Conservation (phyloP, 2,329 filamentous ascomycete species). For the Neonectria coccinea region DNA sequence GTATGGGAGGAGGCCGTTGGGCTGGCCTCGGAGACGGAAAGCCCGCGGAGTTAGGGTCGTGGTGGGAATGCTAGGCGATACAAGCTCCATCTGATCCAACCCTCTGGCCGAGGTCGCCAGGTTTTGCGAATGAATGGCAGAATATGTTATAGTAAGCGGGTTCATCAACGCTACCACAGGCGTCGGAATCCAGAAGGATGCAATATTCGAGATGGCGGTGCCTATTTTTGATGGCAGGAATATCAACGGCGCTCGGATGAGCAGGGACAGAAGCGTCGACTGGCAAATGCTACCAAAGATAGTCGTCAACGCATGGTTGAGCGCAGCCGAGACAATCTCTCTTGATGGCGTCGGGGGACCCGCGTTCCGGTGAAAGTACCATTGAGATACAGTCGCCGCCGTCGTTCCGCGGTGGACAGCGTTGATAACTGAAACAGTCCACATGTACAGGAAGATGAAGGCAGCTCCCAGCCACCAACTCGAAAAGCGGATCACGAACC, state of each 20-base stretch:
- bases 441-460: conserved; percentile 95
- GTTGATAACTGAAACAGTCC: conserved; percentile 89
- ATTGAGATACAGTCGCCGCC: conserved; percentile 95
- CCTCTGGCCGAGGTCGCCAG: conserved; percentile 82
- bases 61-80: conserved; percentile 78
- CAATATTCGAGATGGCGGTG: conserved; percentile 75
- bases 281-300: conserved; percentile 94
- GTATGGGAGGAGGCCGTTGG: conserved; percentile 80
- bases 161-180: conserved; percentile 89
- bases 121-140: conserved; percentile 90
- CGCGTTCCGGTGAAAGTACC: conserved; percentile 96
- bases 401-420: conserved; percentile 92
- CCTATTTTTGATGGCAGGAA: conserved; percentile 79
- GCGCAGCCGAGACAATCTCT: conserved; percentile 85
- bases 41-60: conserved; percentile 74
- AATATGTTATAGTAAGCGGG: conserved; percentile 90
- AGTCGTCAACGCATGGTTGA: conserved; percentile 84
- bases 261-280: conserved; percentile 82
- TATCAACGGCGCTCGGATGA: conserved; percentile 86
- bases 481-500: conserved; percentile 85
- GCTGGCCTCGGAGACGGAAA: conserved; percentile 57
- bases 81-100: conserved; percentile 83
- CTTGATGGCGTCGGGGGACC: conserved; percentile 80
- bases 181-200: conserved; percentile 85
- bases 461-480: conserved; percentile 96